Conservation (phyloP, 225 moss, liverwort and hornwort genomes). For the Polytrichum commune region DNA sequence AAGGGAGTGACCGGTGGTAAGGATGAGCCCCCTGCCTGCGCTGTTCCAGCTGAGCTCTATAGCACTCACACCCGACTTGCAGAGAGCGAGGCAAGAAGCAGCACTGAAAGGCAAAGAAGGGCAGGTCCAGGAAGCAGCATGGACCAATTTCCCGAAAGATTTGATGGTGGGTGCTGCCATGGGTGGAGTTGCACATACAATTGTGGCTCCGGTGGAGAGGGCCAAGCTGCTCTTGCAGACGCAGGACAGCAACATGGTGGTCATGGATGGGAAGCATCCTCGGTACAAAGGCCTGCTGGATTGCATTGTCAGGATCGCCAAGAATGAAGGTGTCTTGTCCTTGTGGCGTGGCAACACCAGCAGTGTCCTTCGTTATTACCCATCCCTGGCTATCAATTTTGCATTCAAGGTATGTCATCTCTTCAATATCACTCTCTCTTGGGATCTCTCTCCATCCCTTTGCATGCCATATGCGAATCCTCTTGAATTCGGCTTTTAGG, state of each 20-base stretch:
- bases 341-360: conserved; percentile 92
- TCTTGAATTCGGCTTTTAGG: no score
- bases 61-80: conserved; percentile 45
- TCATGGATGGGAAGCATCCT: conserved; percentile 70
- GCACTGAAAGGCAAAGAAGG: conserved; percentile 27
- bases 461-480: no score
- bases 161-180: conserved; percentile 73
- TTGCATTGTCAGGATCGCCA: conserved; percentile 79
- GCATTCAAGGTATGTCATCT: conserved; percentile 67
- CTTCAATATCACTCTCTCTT: neutral
- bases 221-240: conserved; percentile 94
- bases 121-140: conserved; percentile 55
- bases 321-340: conserved; percentile 83
- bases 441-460: neutral
- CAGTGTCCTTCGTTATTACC: conserved; percentile 94
- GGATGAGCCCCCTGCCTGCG: conserved; percentile 56
- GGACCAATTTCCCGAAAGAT: conserved; percentile 87
- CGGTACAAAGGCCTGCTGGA: conserved; percentile 92
- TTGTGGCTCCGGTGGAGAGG: conserved; percentile 93
- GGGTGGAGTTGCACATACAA: conserved; percentile 90
- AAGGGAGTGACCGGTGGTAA: conserved; percentile 2
- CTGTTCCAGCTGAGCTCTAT: conserved; percentile 60
- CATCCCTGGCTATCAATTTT: conserved; percentile 95
- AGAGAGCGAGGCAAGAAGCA: conserved; percentile 49
- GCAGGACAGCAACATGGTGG: conserved; percentile 90